Evolutionary conservation across 148 eudicot species (phyloP).

Genomic region (Persicaria tinctoria): DNA sequence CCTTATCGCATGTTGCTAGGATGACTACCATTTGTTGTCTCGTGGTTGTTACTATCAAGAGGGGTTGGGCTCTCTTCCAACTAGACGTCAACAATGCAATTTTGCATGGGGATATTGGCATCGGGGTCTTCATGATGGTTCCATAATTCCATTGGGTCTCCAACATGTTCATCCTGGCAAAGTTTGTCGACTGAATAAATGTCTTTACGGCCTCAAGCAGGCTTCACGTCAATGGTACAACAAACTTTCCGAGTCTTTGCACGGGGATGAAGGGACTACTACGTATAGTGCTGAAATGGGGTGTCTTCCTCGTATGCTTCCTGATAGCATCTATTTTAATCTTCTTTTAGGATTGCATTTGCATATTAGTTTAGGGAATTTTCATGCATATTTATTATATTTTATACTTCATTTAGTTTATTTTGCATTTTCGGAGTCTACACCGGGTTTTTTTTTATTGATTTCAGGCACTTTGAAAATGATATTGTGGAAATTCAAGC

Average conservation of each 20-base stretch:
- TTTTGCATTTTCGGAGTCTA: no score
- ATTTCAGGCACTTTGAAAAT: no score
- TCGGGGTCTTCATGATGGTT: background rate
- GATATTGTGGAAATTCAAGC: no score
- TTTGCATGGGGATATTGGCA: slow-evolving; percentile 7
- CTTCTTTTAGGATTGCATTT: no score
- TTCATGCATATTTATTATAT: no score
- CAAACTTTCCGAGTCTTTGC: background rate
- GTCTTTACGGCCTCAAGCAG: background rate
- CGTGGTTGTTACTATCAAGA: background rate
- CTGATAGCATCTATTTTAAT: background rate
- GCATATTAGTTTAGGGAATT: no score
- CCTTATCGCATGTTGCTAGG: background rate
- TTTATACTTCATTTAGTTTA: no score
- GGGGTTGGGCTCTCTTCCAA: background rate
- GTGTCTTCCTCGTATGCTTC: background rate
- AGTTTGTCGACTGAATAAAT: background rate
- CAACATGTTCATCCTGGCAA: background rate
- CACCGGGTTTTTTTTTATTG: no score
- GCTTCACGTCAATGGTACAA: background rate
- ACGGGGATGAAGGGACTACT: no score
- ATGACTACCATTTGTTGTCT: background rate
- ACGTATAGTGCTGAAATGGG: no score
- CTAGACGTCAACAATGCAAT: background rate
- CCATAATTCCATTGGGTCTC: background rate